Conservation (phyloP, 768 basidiomycete species). For the Pisolithus microcarpus region DNA sequence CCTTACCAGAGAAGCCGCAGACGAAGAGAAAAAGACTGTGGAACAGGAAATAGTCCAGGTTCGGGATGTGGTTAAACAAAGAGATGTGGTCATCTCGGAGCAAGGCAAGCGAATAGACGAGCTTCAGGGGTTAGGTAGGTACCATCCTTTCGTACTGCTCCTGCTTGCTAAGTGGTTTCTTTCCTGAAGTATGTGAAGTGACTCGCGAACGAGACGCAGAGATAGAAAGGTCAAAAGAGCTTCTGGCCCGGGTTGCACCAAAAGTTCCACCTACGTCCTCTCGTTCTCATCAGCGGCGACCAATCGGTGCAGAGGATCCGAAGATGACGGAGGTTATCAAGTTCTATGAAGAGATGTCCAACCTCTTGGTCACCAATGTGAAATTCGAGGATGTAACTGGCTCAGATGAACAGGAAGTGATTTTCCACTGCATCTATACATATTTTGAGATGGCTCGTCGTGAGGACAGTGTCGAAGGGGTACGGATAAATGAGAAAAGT, state of each 20-base stretch:
- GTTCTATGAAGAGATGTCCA: slow-evolving; percentile 84
- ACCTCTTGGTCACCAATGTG: slow-evolving; percentile 61
- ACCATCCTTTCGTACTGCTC: not conserved
- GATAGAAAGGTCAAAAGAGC: slow-evolving; percentile 45
- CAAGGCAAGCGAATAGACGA: slow-evolving; percentile 42
- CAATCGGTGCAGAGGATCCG: slow-evolving; percentile 42
- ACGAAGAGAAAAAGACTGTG: slow-evolving; percentile 53
- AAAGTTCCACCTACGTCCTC: slow-evolving; percentile 32
- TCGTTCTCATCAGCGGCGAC: slow-evolving; percentile 29
- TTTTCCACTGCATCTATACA: slow-evolving; percentile 65
- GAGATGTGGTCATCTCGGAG: slow-evolving; percentile 33
- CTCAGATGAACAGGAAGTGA: slow-evolving; percentile 41
- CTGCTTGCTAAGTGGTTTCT: slow-evolving; percentile 1
- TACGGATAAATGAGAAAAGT: slow-evolving; percentile 28
- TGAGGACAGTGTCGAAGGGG: slow-evolving; percentile 28
- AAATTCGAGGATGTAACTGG: slow-evolving; percentile 34
- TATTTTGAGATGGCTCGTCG: slow-evolving; percentile 29
- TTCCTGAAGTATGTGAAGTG: slow-evolving; percentile 41
- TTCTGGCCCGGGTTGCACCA: slow-evolving; percentile 37
- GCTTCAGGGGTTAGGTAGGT: slow-evolving; percentile 44
- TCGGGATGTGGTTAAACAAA: slow-evolving; percentile 37
- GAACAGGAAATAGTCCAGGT: slow-evolving; percentile 43
- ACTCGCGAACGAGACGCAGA: slow-evolving; percentile 55
- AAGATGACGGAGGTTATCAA: slow-evolving; percentile 54
- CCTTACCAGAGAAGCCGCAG: slow-evolving; percentile 65